Percentiles rank a stretch among this genome's conserved stretches.
These are phyloP conservation scores for Pleurotus salmoneostramineus DNA, from an alignment of 768 basidiomycete species.

Conservation along the genomic window DNA sequence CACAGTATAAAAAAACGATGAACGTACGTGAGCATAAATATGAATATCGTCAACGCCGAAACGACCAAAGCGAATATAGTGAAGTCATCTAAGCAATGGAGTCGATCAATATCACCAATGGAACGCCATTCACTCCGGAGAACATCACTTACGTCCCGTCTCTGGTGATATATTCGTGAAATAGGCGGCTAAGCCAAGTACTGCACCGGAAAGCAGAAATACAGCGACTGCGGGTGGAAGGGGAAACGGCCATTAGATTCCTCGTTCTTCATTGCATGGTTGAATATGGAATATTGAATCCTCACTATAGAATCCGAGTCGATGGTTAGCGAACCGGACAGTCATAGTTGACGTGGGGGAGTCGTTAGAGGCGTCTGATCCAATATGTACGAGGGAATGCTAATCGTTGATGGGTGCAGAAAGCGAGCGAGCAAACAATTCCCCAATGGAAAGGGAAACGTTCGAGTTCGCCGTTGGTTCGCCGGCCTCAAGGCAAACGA, in stretches of 20 bases:
- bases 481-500: slow-evolving; percentile 6
- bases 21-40: slow-evolving; percentile 56
- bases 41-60: slow-evolving; percentile 61
- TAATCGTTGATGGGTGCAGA: not conserved
- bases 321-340: slow-evolving; percentile 53
- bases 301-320: slow-evolving; percentile 50
- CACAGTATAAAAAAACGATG: not conserved
- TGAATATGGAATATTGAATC: too few relatives aligned
- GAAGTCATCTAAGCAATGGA: slow-evolving; percentile 51
- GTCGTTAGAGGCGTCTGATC: slow-evolving; percentile 6
- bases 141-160: slow-evolving; percentile 48
- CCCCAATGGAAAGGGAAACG: too few relatives aligned
- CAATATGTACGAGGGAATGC: not conserved
- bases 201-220: slow-evolving; percentile 44
- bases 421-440: not conserved
- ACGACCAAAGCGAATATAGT: slow-evolving; percentile 65
- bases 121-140: not conserved
- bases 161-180: slow-evolving; percentile 64
- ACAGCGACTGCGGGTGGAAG: slow-evolving; percentile 28
- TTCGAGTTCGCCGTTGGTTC: not conserved
- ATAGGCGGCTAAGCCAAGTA: slow-evolving; percentile 67
- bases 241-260: too few relatives aligned
- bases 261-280: too few relatives aligned
- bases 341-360: slow-evolving; percentile 38
- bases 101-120: not conserved